Conservation (phyloP, 2,329 filamentous ascomycete species). For the Fusarium sp. region DNA sequence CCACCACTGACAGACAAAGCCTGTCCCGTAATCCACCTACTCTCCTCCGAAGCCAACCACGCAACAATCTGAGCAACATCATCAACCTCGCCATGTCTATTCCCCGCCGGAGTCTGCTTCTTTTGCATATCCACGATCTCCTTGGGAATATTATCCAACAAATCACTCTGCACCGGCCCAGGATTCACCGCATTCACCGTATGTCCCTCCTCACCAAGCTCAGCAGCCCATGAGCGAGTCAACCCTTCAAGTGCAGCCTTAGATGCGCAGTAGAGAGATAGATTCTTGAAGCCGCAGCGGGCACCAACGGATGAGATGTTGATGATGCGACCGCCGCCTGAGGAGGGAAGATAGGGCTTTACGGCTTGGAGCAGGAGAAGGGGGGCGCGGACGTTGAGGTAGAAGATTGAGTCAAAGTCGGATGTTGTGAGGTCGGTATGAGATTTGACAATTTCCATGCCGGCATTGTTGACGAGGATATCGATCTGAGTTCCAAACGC, state of each 20-base stretch:
- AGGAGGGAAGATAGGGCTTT: conserved; percentile 2
- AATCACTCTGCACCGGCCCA: conserved; percentile 69
- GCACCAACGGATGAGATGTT: conserved; percentile 33
- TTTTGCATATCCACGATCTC: conserved; percentile 34
- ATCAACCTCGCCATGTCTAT: conserved; percentile 63
- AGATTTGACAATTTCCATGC: conserved; percentile 32
- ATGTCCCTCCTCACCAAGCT: conserved; percentile 62
- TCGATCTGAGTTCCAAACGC: conserved; percentile 18
- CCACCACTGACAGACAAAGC: conserved; percentile 66
- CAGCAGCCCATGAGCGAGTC: conserved; percentile 70
- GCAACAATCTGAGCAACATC: conserved; percentile 70
- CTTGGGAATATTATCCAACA: conserved; percentile 60
- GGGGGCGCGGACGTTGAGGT: conserved; percentile 35
- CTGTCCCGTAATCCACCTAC: conserved; percentile 67
- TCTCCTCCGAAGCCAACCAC: conserved; percentile 65
- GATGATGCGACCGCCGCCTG: conserved; percentile 23
- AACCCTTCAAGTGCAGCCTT: conserved; percentile 50
- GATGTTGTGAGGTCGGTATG: conserved; percentile 6
- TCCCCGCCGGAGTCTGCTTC: conserved; percentile 62
- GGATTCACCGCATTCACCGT: conserved; percentile 73
- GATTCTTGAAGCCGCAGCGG: conserved; percentile 23
- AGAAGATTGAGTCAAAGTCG: conserved; percentile 33
- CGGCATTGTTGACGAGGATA: conserved; percentile 30
- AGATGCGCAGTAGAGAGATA: conserved; percentile 33
- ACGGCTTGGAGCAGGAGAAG: conserved; percentile 23